Evolutionary conservation across 192 early-diverging fungal genomes (phyloP).

Genomic region (Umbelopsis sp.): DNA sequence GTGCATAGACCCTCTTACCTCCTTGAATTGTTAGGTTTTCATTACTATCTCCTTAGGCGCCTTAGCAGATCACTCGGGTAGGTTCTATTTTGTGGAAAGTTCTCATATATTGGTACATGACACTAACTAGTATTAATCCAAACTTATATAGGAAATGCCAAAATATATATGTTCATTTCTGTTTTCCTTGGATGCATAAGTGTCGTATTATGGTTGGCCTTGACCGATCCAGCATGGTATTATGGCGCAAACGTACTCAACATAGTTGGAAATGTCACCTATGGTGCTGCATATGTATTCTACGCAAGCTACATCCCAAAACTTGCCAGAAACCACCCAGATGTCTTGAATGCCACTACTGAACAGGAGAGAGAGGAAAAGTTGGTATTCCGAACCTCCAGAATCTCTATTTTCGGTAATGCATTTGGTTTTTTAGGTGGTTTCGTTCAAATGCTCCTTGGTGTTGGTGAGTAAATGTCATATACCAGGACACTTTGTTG

Average conservation of each 20-base stretch:
- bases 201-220: conserved; percentile 6
- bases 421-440: conserved; percentile 7
- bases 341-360: conserved; percentile 4
- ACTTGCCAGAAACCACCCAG: conserved; percentile 18
- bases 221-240: background rate
- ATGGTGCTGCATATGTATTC: conserved; percentile 17
- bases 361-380: background rate
- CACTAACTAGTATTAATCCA: background rate
- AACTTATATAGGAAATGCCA: background rate
- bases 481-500: background rate
- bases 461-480: background rate
- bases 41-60: conserved; percentile 18
- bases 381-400: background rate
- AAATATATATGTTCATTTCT: background rate
- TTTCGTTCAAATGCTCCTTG: conserved; percentile 8
- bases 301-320: conserved; percentile 11
- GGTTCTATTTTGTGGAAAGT: background rate
- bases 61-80: conserved; percentile 15
- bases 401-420: conserved; percentile 1
- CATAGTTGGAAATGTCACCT: conserved; percentile 8
- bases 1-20: too few species aligned
- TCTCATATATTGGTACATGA: background rate
- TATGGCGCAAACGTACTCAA: conserved; percentile 13
- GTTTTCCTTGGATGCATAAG: background rate
- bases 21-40: background rate